Base-by-base conservation (phyloP, 75 land plant species). In the Sequoia sempervirens region DNA sequence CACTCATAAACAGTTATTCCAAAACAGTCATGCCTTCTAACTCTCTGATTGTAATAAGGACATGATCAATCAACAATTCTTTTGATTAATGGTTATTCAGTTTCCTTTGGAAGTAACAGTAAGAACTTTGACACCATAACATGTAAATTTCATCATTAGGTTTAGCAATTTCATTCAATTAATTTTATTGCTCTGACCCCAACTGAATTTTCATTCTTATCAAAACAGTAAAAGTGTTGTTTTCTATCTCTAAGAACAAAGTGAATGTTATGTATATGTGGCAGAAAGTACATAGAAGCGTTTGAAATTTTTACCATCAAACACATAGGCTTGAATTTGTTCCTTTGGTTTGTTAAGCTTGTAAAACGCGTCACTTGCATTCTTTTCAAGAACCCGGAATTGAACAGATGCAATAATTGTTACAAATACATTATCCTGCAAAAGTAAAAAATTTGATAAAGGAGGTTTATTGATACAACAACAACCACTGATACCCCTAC, bases 391-490 rank as follows among this genome's bases (percentile, higher is more conserved):
- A 14, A 93, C 94, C 52, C 93, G 90, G 61, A 92, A 95, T 85
- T 95, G 97, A n/a, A 95, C 89, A 6, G 97, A 95, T 34, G 97
- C 97, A 64, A 94, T 94, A 81, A 95, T 94, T 30, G 88, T 94
- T 58, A 95, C 97, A 83, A 95, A 95, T 4, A 95, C 97, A 85
- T 95, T 95, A 82, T 95, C 97, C 97, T 95, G 87, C 75, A 88
- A 70, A 79, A 61, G 30, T 30, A 30, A 13, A 69, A 69, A 69
- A 32, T 28, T 11, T 10, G 36, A 10, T 32, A 69, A 61, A 69
- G 73, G 73, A 69, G 32, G 73, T 11, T 69, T 69, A 69, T 6
- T 32, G 32, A 36, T 69, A 12, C 5, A 23, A 69, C 37, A 32
- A 69, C 2, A 69, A 69, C 3, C 73, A 30, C 26, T 69, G 13